Evolutionary conservation across 768 basidiomycete genomes (phyloP).

Genomic region (Crassisporium funariophilum): DNA sequence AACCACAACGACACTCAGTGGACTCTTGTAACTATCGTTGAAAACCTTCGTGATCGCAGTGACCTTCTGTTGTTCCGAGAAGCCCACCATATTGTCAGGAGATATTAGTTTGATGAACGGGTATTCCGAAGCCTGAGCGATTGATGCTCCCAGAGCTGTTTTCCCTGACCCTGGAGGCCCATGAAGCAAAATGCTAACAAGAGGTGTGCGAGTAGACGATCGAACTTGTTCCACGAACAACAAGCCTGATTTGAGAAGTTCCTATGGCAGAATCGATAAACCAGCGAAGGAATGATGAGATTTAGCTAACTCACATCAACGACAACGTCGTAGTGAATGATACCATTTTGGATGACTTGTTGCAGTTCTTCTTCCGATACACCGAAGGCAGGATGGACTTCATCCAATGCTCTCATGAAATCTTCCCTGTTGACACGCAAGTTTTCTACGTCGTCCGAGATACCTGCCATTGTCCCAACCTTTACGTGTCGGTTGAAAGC

Average conservation of each 20-base stretch:
- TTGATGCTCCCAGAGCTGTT: slow-evolving; percentile 91
- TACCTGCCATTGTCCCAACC: slow-evolving; percentile 95
- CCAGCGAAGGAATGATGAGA: neutral
- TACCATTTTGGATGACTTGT: slow-evolving; percentile 93
- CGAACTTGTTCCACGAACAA: slow-evolving; percentile 94
- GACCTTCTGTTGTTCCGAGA: slow-evolving; percentile 90
- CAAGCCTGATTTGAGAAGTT: slow-evolving; percentile 81
- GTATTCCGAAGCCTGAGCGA: slow-evolving; percentile 90
- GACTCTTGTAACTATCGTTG: slow-evolving; percentile 95
- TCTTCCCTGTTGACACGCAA: slow-evolving; percentile 84
- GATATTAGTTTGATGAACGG: slow-evolving; percentile 98
- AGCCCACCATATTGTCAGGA: slow-evolving; percentile 97
- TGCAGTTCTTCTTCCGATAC: slow-evolving; percentile 95
- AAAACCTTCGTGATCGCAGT: slow-evolving; percentile 91
- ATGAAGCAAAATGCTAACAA: slow-evolving; percentile 88
- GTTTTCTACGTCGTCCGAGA: slow-evolving; percentile 94
- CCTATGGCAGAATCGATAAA: slow-evolving; percentile 47
- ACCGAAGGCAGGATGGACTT: slow-evolving; percentile 96
- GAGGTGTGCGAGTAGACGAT: slow-evolving; percentile 84
- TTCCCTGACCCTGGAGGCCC: slow-evolving; percentile 93
- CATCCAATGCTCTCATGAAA: slow-evolving; percentile 88
- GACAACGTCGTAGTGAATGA: slow-evolving; percentile 79
- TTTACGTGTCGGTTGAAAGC: slow-evolving; percentile 98
- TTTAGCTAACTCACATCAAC: slow-evolving; percentile 67
- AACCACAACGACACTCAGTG: slow-evolving; percentile 92